These are phyloP conservation scores for Centrapalus pauciflorus DNA, from an alignment of 129 eudicot species.

Conservation along the genomic window DNA sequence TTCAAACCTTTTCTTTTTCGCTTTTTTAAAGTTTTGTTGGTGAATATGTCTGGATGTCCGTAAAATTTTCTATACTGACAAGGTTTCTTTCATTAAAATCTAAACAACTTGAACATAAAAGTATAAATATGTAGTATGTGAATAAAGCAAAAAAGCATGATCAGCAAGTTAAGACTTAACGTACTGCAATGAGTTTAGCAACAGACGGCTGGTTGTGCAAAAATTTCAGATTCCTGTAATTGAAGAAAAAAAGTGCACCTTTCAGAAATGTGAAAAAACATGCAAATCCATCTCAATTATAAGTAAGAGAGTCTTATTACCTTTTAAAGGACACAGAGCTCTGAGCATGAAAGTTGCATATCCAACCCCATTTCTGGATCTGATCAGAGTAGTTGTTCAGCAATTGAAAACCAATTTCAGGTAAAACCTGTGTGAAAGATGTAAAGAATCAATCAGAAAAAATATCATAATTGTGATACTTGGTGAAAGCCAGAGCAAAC, in stretches of 20 bases:
- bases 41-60: background rate
- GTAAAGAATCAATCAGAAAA: constrained; percentile 3
- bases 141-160: background rate
- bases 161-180: background rate
- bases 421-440: constrained; percentile 52
- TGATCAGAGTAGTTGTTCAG: constrained; percentile 68
- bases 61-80: background rate
- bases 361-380: constrained; percentile 92
- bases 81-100: background rate
- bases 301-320: constrained; percentile 39
- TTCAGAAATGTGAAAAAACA: constrained; percentile 5
- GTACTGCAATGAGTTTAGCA: constrained; percentile 75
- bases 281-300: background rate
- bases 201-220: constrained; percentile 60
- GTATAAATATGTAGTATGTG: background rate
- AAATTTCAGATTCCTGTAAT: constrained; percentile 69
- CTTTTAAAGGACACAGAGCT: constrained; percentile 60
- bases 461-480: constrained; percentile 4
- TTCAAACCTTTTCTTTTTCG: background rate
- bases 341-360: constrained; percentile 66
- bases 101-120: background rate
- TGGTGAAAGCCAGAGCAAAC: constrained; percentile 1
- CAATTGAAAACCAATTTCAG: constrained; percentile 82
- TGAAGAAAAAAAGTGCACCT: background rate
- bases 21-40: background rate